Evolutionary conservation across 345 rosid species (phyloP), one percentile per base, ranked within the genome.

Genomic region (Citrus australasica): DNA sequence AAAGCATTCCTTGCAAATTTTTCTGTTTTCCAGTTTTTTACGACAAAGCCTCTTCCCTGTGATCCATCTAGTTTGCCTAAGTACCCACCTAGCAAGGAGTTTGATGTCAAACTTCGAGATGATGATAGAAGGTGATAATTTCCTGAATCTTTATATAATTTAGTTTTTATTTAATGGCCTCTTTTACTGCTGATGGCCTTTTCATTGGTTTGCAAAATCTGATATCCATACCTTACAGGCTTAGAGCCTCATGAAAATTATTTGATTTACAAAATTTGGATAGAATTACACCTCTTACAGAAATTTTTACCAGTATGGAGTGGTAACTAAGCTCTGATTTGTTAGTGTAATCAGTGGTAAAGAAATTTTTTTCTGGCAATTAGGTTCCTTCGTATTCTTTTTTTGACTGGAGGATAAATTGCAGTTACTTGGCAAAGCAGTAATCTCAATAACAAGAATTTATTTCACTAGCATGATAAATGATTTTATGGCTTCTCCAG

Each of bases 41-140:
- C 81, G 2, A 84, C 83, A 70, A 78, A 81, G 42, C 90, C 92
- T 76, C 87, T 85, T 81, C 89, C 90, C 1, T 74, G 87, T 73
- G 87, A 85, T 40, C 92, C 88, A 30, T 87, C 88, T 60, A 81
- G 83, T 79, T 82, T 89, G 86, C 90, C 92, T 16, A 87, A 83
- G 79, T 82, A 89, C 76, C 90, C 88, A 24, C 86, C 89, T 19
- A 86, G 86, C 82, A 89, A 86, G 82, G 92, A 89, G 77, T 84
- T 86, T 32, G 90, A 86, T 76, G 85, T 76, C 63, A 89, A 86
- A 70, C 74, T 83, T 60, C 84, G 83, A 62, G 78, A 87, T 37
- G 88, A 82, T 62, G 87, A 86, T 62, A 82, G 79, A 84, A 87
- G 89, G 92, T 87, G 55, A 78, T 37, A 40, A 64, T 37, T 78